Percentiles rank a stretch among this genome's conserved stretches.
phyloP scores from a whole-genome alignment of 305 asterid genomes.

The Fraxinus velutina region DNA sequence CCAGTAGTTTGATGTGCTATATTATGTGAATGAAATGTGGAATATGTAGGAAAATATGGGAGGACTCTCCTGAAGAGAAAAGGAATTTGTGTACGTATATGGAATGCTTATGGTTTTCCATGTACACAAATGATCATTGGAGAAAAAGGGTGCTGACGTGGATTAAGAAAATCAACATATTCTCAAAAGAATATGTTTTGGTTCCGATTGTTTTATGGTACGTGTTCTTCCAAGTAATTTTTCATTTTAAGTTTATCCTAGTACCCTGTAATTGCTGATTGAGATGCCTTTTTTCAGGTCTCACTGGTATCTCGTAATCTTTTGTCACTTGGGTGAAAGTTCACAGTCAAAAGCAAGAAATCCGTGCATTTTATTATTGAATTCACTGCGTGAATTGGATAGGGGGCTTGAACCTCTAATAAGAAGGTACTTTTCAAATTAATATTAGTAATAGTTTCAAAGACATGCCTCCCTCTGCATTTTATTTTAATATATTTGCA shows the following conservation, averaged over 20 bases:
- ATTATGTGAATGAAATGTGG: not conserved
- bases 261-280: constrained; percentile 1
- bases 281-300: constrained; percentile 31
- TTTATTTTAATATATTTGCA: not conserved
- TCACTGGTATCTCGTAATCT: constrained; percentile 62
- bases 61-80: constrained; percentile 33
- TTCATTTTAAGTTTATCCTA: not conserved
- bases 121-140: constrained; percentile 11
- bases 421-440: constrained; percentile 32
- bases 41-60: constrained; percentile 44
- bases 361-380: constrained; percentile 52
- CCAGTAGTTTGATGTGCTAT: not conserved
- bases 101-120: constrained; percentile 33
- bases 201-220: constrained; percentile 49
- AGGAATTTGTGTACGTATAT: constrained; percentile 27
- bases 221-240: constrained; percentile 5
- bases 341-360: constrained; percentile 22
- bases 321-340: constrained; percentile 47
- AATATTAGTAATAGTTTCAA: not conserved
- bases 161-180: constrained; percentile 37
- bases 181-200: constrained; percentile 44
- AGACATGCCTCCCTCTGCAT: not conserved
- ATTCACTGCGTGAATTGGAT: constrained; percentile 34
- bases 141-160: constrained; percentile 36
- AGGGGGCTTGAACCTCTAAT: constrained; percentile 43